phyloP scores from a whole-genome alignment of 176 grass and related monocot genomes.

The Ampelocalamus luodianensis region DNA sequence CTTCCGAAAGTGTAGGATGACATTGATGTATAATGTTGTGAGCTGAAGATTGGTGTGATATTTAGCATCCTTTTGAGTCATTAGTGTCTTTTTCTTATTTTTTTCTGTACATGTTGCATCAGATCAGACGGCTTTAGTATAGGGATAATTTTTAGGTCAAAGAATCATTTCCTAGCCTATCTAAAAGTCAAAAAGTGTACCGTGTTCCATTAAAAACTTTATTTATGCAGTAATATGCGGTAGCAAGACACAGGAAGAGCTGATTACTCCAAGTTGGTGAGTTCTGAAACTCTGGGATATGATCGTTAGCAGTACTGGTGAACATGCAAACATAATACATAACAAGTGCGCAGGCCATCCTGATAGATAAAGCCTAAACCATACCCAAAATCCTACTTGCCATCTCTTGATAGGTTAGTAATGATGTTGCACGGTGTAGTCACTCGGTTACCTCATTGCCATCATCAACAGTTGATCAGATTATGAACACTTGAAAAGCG shows the following conservation, averaged over 20 bases:
- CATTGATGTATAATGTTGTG: constrained; percentile 44
- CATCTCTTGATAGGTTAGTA: constrained; percentile 28
- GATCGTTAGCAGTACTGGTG: constrained; percentile 1
- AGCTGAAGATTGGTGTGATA: constrained; percentile 54
- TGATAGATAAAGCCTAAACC: too few relatives aligned
- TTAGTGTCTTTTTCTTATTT: neutral
- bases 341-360: neutral
- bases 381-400: too few relatives aligned
- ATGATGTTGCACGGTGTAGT: constrained; percentile 1
- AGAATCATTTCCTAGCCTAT: too few relatives aligned
- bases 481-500: constrained; percentile 64
- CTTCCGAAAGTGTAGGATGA: too few relatives aligned
- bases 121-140: constrained; percentile 20
- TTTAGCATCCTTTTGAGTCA: constrained; percentile 35
- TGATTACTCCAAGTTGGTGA: constrained; percentile 1
- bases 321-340: constrained; percentile 26
- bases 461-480: constrained; percentile 54
- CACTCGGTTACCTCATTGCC: constrained; percentile 42
- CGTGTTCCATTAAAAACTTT: too few relatives aligned
- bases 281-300: neutral
- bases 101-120: constrained; percentile 42
- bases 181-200: too few relatives aligned
- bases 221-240: neutral
- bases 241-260: neutral
- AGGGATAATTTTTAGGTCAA: constrained; percentile 32